phyloP scores from a whole-genome alignment of 306 rosid species.

The Geum urbanum region DNA sequence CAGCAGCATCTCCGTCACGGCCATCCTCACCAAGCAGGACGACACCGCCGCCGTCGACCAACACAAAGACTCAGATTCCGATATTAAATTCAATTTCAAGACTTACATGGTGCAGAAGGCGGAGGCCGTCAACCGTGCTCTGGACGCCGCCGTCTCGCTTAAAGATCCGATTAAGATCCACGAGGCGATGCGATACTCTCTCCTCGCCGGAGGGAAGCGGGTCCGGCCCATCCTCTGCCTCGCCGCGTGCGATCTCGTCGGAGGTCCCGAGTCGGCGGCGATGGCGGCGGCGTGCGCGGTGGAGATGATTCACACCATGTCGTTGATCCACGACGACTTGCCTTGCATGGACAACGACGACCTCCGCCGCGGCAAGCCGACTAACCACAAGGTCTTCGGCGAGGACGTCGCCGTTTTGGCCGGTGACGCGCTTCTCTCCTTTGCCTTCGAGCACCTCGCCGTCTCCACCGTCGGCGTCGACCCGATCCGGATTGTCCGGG shows the following conservation, averaged over 20 bases:
- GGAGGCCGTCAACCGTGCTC: conserved; percentile 45
- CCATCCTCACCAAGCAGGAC: conserved; percentile 35
- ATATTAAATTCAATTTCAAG: conserved; percentile 45
- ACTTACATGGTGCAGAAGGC: conserved; percentile 51
- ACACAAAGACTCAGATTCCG: not conserved
- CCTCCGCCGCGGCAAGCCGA: conserved; percentile 73
- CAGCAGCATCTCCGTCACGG: conserved; percentile 15
- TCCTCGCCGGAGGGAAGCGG: conserved; percentile 73
- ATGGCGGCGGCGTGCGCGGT: conserved; percentile 71
- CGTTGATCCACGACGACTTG: conserved; percentile 72
- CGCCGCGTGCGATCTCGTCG: conserved; percentile 70
- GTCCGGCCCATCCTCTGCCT: conserved; percentile 68
- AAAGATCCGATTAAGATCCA: conserved; percentile 56
- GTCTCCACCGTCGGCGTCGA: conserved; percentile 35
- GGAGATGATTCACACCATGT: conserved; percentile 88
- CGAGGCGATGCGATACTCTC: conserved; percentile 74
- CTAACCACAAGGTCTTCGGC: conserved; percentile 68
- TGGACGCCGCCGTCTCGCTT: conserved; percentile 46
- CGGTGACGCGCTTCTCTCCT: conserved; percentile 64
- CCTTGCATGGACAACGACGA: conserved; percentile 86
- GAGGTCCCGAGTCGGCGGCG: conserved; percentile 41
- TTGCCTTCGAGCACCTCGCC: conserved; percentile 62
- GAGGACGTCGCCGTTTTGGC: conserved; percentile 71
- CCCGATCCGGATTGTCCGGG: conserved; percentile 37
- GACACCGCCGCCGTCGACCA: not conserved